These are phyloP conservation scores for Apiospora kogelbergensis DNA, from an alignment of 2,329 filamentous ascomycete species.

Conservation along the genomic window DNA sequence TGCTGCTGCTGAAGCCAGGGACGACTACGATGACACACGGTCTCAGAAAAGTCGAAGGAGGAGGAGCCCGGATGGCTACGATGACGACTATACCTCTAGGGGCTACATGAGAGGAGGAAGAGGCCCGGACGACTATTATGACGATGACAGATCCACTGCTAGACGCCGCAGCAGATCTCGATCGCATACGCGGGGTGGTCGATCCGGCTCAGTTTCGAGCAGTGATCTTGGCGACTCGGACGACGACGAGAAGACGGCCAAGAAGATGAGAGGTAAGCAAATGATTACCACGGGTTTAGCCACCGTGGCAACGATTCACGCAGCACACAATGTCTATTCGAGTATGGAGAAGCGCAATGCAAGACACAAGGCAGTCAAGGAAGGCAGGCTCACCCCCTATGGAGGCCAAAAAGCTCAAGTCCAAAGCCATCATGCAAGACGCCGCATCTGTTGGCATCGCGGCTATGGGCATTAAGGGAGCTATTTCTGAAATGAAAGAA, in stretches of 20 bases:
- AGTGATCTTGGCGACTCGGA: conserved; percentile 59
- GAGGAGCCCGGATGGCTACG: conserved; percentile 35
- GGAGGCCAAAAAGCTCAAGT: conserved; percentile 57
- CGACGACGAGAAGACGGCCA: conserved; percentile 53
- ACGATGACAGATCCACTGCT: conserved; percentile 45
- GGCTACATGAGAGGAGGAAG: conserved; percentile 37
- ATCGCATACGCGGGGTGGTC: conserved; percentile 34
- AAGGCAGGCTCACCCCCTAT: conserved; percentile 50
- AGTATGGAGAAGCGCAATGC: conserved; percentile 57
- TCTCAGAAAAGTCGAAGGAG: conserved; percentile 36
- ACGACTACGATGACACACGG: conserved; percentile 40
- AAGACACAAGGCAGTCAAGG: conserved; percentile 52
- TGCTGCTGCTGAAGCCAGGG: conserved; percentile 43
- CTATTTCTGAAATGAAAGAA: conserved; percentile 56
- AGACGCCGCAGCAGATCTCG: conserved; percentile 39
- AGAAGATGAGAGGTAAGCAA: conserved; percentile 64
- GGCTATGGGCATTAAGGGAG: conserved; percentile 57
- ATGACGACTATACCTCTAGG: conserved; percentile 30
- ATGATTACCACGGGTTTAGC: conserved; percentile 56
- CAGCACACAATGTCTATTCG: conserved; percentile 57
- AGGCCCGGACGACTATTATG: conserved; percentile 40
- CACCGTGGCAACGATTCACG: conserved; percentile 60
- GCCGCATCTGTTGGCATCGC: conserved; percentile 60
- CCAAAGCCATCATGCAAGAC: conserved; percentile 56
- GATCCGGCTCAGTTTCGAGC: conserved; percentile 50